These are phyloP conservation scores for Candida andamanensis DNA, from an alignment of 805 yeast species.

Conservation along the genomic window DNA sequence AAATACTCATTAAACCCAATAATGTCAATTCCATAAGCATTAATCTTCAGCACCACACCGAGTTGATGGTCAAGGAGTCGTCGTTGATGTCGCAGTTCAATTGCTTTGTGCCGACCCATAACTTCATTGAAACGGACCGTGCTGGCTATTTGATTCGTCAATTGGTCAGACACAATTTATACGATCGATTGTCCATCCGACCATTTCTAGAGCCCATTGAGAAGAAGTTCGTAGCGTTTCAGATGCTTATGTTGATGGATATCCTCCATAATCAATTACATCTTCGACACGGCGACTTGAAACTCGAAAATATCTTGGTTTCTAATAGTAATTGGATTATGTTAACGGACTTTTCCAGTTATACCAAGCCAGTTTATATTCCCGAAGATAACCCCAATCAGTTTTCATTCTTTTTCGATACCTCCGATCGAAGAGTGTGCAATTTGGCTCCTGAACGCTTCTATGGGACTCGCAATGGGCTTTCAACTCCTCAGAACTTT, in stretches of 20 bases:
- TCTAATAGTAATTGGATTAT: conserved; percentile 87
- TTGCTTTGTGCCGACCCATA: conserved; percentile 66
- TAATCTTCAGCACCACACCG: conserved; percentile 21
- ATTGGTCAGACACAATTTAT: conserved; percentile 69
- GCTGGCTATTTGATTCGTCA: conserved; percentile 91
- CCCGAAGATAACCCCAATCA: conserved; percentile 94
- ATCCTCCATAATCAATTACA: conserved; percentile 54
- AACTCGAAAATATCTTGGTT: conserved; percentile 81
- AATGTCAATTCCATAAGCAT: conserved; percentile 15
- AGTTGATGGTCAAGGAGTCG: conserved; percentile 30
- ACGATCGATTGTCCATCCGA: conserved; percentile 79
- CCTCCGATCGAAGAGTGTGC: conserved; percentile 80
- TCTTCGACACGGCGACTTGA: conserved; percentile 85
- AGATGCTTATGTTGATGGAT: conserved; percentile 58
- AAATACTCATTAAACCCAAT: conserved; percentile 65
- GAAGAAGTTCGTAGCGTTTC: conserved; percentile 80
- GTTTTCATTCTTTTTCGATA: conserved; percentile 88
- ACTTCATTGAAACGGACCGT: conserved; percentile 79
- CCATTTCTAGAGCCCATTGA: conserved; percentile 83
- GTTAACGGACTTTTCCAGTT: conserved; percentile 76
- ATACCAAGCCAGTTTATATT: conserved; percentile 70
- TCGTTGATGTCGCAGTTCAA: conserved; percentile 42
- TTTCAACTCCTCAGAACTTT: conserved; percentile 14
- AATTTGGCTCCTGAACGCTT: conserved; percentile 95
- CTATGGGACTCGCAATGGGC: conserved; percentile 23